Evolutionary conservation across 140 eudicot species (phyloP).

Genomic region (Ambrosia hybrid): DNA sequence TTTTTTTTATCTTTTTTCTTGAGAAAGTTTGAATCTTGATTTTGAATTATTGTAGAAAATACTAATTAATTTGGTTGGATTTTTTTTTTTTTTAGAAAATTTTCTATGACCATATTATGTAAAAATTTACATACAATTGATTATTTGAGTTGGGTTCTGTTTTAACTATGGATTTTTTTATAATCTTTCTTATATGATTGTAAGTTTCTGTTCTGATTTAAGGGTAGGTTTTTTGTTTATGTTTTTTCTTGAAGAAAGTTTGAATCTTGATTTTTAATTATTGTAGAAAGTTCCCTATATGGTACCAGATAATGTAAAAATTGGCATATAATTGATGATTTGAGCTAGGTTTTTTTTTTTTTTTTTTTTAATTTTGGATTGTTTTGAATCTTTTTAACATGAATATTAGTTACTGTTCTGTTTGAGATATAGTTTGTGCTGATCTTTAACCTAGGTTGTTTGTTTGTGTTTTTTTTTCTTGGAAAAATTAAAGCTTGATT

Average conservation of each 20-base stretch:
- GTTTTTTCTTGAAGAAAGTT: neutral
- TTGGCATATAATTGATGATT: conserved; percentile 1
- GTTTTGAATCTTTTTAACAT: neutral
- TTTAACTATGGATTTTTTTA: neutral
- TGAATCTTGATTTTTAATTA: neutral
- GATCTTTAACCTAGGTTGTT: conserved; percentile 15
- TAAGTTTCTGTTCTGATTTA: too few species aligned
- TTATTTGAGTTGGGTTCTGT: conserved; percentile 14
- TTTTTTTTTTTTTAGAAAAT: too few species aligned
- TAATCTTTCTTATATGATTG: too few species aligned
- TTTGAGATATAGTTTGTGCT: neutral
- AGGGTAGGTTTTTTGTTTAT: neutral
- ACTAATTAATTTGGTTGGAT: too few species aligned
- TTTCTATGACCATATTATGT: too few species aligned
- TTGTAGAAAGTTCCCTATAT: neutral
- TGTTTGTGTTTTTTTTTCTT: neutral
- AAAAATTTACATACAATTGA: neutral
- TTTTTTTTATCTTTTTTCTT: too few species aligned
- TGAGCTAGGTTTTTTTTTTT: conserved; percentile 18
- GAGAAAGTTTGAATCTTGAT: too few species aligned
- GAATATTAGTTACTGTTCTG: neutral
- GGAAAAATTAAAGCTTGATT: neutral
- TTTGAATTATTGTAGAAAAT: too few species aligned
- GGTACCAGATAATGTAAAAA: neutral
- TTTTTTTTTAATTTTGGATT: conserved; percentile 3